Conservation (phyloP, 768 basidiomycete species). For the Cytidiella melzeri region DNA sequence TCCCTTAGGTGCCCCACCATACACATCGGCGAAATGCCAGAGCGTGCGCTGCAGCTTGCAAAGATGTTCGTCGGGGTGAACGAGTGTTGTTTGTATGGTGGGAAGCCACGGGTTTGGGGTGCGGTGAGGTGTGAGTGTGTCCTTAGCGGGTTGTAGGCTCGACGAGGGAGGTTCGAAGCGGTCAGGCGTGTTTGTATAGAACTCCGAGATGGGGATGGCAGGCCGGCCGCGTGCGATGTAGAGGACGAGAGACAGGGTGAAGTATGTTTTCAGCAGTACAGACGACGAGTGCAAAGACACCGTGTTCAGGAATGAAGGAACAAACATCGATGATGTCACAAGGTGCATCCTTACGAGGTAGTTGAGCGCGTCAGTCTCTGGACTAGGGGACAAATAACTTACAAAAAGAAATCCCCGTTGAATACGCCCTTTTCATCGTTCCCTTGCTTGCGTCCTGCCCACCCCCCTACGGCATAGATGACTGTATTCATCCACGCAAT, state of each 20-base stretch:
- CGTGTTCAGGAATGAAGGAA: constrained; percentile 38
- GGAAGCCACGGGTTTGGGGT: constrained; percentile 57
- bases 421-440: constrained; percentile 28
- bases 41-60: constrained; percentile 46
- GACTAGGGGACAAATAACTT: constrained; percentile 24
- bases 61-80: constrained; percentile 55
- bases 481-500: constrained; percentile 50
- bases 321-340: constrained; percentile 60
- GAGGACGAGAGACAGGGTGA: constrained; percentile 44
- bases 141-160: constrained; percentile 16
- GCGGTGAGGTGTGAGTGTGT: constrained; percentile 28
- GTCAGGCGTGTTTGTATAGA: constrained; percentile 30
- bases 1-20: constrained; percentile 34
- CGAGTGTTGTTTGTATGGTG: constrained; percentile 46
- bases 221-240: constrained; percentile 57
- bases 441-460: constrained; percentile 33
- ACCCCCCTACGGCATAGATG: constrained; percentile 57
- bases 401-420: constrained; percentile 58
- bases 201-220: constrained; percentile 39
- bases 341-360: constrained; percentile 49
- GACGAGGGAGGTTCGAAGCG: constrained; percentile 17
- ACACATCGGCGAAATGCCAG: constrained; percentile 38
- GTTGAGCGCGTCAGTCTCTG: constrained; percentile 5
- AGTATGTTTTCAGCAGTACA: constrained; percentile 53
- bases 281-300: constrained; percentile 36